A percentile compares a stretch with the other conserved stretches of the same genome.
Conservation (phyloP, 768 basidiomycete species). For the Hygrocybe coccinea region DNA sequence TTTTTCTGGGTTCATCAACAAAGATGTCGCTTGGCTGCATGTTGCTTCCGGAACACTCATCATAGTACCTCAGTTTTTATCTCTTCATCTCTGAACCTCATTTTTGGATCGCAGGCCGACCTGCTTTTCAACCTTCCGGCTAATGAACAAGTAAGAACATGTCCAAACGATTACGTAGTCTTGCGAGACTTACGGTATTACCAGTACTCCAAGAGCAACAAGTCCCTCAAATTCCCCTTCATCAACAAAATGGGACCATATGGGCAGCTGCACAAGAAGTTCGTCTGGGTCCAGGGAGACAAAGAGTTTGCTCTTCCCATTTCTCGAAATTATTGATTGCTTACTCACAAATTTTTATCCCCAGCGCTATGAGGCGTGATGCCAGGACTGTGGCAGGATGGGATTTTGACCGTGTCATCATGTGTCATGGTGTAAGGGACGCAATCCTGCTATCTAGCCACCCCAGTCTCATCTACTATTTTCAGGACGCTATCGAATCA, state of each 20-base stretch:
- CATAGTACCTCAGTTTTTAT: too few relatives aligned
- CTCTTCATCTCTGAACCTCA: too few relatives aligned
- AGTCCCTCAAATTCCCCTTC: constrained; percentile 22
- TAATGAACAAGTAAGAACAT: constrained; percentile 56
- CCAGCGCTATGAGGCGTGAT: constrained; percentile 55
- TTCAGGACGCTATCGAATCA: too few relatives aligned
- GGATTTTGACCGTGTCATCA: constrained; percentile 72
- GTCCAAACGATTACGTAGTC: not conserved
- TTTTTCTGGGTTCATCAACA: constrained; percentile 66
- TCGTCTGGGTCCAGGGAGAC: constrained; percentile 33
- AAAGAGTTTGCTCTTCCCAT: too few relatives aligned
- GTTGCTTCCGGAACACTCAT: too few relatives aligned
- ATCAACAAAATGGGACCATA: too few relatives aligned
- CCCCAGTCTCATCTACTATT: too few relatives aligned
- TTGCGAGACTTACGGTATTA: too few relatives aligned
- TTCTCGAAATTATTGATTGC: too few relatives aligned
- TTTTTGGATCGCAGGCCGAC: constrained; percentile 70
- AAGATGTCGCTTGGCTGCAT: too few relatives aligned
- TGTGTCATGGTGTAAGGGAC: constrained; percentile 58
- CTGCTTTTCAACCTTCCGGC: constrained; percentile 80
- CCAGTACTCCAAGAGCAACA: too few relatives aligned
- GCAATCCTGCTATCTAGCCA: too few relatives aligned
- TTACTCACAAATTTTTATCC: constrained; percentile 3
- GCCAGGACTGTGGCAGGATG: constrained; percentile 62
- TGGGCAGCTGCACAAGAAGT: constrained; percentile 31